These are phyloP conservation scores for Didymella arachidicola DNA, from an alignment of 2,329 filamentous ascomycete genomes.

Conservation along the genomic window DNA sequence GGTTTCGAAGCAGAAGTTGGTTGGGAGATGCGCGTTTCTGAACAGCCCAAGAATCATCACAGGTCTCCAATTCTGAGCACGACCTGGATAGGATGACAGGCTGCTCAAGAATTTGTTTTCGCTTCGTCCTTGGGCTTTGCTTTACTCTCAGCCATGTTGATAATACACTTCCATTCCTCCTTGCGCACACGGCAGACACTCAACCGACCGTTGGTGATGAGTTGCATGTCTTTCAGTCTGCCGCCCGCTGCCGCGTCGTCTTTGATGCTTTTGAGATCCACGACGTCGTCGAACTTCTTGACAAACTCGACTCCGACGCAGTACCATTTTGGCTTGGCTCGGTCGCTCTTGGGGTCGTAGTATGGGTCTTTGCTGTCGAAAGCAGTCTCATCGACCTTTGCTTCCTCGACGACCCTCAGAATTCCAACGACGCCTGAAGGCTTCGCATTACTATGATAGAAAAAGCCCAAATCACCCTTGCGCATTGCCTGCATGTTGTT, in stretches of 20 bases:
- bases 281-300: slow-evolving; percentile 76
- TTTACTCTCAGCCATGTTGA: slow-evolving; percentile 55
- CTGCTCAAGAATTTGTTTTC: background rate
- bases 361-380: slow-evolving; percentile 78
- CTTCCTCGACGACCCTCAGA: slow-evolving; percentile 88
- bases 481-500: slow-evolving; percentile 95
- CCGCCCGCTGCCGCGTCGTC: slow-evolving; percentile 63
- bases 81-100: background rate
- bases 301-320: slow-evolving; percentile 89
- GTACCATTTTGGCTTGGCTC: slow-evolving; percentile 79
- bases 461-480: slow-evolving; percentile 89
- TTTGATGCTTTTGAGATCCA: slow-evolving; percentile 76
- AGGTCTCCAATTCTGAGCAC: slow-evolving; percentile 44
- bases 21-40: slow-evolving; percentile 58
- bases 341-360: slow-evolving; percentile 79
- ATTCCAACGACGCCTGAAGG: slow-evolving; percentile 84
- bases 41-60: slow-evolving; percentile 56
- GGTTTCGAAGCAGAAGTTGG: slow-evolving; percentile 52
- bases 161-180: slow-evolving; percentile 71
- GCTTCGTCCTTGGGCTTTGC: background rate
- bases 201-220: slow-evolving; percentile 80
- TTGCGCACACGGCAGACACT: slow-evolving; percentile 76
- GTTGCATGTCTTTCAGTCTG: slow-evolving; percentile 77
- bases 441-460: slow-evolving; percentile 96
- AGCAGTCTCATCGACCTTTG: slow-evolving; percentile 78